Evolutionary conservation across 208 protist species (phyloP), one percentile per base, ranked within the genome.

Genomic region (Leishmania martiniquensis): DNA sequence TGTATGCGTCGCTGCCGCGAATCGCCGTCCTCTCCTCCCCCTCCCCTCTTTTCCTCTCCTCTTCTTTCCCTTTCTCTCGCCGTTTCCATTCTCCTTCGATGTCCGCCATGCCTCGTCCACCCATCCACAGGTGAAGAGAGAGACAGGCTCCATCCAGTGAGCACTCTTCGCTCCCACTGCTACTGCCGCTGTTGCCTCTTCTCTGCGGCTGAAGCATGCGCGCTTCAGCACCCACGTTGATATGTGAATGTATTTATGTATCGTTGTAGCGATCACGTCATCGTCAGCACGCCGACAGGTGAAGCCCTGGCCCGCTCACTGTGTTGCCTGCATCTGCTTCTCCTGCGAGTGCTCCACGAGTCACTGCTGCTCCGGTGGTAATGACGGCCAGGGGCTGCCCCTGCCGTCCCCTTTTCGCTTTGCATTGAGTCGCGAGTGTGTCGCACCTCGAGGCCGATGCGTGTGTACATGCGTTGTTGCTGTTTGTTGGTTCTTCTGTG

Each of bases 351-450:
- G 60, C 34, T 42, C 34, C 25, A 44, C 10, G 34, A 66, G 34
- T 25, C 60, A 66, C 60, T 66, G 29, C 60, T 66, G 60, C 60
- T 66, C 60, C 34, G 60, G 13, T 66, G 60, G 34, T 66, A 34
- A 17, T 3, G 29, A 10, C 34, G 55, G 55, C n/a, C 17, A 12
- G 60, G 22, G 34, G 60, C 32, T 66, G 60, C n/a, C 60, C 9
- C n/a, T n/a, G 20, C 52, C 22, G 6, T 57, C 60, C 34, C 60
- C 60, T 34, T 20, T 25, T 66, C 60, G 22, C 60, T 3, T 39
- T 66, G 34, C 60, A 66, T 44, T 25, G 32, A 34, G 60, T 39
- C 60, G 42, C 0, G 60, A 66, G 60, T 42, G 34, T 66, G 17
- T 15, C 60, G 7, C 34, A 37, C 60, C 42, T 17, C 37, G 29